Evolutionary conservation across 192 early-diverging fungal species (phyloP).

Genomic region (Gamsiella multidivaricata): DNA sequence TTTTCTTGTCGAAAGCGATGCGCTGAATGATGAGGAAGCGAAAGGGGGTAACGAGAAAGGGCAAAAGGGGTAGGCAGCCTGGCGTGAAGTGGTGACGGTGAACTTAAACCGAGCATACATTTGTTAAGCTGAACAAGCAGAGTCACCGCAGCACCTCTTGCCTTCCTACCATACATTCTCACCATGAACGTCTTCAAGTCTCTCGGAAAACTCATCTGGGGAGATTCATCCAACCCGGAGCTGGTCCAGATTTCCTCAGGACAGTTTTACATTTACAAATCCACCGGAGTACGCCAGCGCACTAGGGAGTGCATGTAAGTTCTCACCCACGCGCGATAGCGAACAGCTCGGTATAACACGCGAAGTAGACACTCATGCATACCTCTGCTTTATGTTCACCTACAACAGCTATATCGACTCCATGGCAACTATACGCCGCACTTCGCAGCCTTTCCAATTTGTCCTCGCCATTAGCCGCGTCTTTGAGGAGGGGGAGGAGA

Average conservation of each 20-base stretch:
- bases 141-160: neutral
- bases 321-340: too few species aligned
- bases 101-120: too few species aligned
- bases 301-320: slow-evolving; percentile 63
- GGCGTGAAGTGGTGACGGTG: neutral
- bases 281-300: slow-evolving; percentile 52
- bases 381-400: neutral
- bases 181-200: slow-evolving; percentile 76
- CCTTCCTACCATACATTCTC: slow-evolving; percentile 20
- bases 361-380: neutral
- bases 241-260: slow-evolving; percentile 70
- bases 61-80: neutral
- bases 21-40: neutral
- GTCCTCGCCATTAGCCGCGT: slow-evolving; percentile 81
- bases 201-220: slow-evolving; percentile 76
- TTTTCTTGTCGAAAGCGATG: neutral
- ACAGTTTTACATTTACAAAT: slow-evolving; percentile 69
- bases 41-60: neutral
- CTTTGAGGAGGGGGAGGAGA: slow-evolving; percentile 81
- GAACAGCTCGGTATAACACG: too few species aligned
- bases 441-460: slow-evolving; percentile 72
- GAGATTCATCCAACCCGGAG: slow-evolving; percentile 62
- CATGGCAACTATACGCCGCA: slow-evolving; percentile 73
- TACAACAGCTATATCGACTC: slow-evolving; percentile 72
- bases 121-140: too few species aligned